phyloP scores from a whole-genome alignment of 805 yeast species.

The Metschnikowia cerradonensis region DNA sequence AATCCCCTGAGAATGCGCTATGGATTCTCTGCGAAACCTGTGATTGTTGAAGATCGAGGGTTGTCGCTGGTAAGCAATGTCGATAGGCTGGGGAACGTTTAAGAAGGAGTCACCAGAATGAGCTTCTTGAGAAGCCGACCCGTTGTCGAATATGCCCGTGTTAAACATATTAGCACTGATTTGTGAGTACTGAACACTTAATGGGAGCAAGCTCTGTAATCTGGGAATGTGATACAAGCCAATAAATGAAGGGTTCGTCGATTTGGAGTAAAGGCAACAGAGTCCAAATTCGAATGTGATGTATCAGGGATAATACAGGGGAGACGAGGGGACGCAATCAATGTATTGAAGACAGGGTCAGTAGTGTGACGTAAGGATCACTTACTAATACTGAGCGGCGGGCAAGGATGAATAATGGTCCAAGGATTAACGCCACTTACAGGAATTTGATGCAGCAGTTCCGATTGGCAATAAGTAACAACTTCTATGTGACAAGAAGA shows the following conservation, averaged over 20 bases:
- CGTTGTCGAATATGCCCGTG: conserved; percentile 39
- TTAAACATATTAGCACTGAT: conserved; percentile 31
- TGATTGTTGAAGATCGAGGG: conserved; percentile 37
- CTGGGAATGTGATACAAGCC: neutral
- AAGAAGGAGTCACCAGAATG: conserved; percentile 20
- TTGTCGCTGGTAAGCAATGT: conserved; percentile 40
- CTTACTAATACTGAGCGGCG: conserved; percentile 4
- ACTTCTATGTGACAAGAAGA: neutral
- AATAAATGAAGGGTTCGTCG: neutral
- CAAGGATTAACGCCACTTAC: neutral
- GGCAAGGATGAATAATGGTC: neutral
- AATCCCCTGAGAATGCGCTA: conserved; percentile 96
- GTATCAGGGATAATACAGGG: neutral
- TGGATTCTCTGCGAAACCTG: conserved; percentile 74
- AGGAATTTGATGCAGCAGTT: neutral
- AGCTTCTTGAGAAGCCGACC: conserved; percentile 18
- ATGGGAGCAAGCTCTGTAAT: neutral
- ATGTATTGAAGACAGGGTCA: neutral
- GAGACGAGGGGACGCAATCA: neutral
- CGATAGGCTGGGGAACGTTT: conserved; percentile 41
- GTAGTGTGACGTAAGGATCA: conserved; percentile 1
- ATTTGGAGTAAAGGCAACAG: neutral
- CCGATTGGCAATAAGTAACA: neutral
- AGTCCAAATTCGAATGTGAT: neutral
- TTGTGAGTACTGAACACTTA: neutral